Conservation (phyloP, 805 yeast genomes). For the Starmera caribaea region DNA sequence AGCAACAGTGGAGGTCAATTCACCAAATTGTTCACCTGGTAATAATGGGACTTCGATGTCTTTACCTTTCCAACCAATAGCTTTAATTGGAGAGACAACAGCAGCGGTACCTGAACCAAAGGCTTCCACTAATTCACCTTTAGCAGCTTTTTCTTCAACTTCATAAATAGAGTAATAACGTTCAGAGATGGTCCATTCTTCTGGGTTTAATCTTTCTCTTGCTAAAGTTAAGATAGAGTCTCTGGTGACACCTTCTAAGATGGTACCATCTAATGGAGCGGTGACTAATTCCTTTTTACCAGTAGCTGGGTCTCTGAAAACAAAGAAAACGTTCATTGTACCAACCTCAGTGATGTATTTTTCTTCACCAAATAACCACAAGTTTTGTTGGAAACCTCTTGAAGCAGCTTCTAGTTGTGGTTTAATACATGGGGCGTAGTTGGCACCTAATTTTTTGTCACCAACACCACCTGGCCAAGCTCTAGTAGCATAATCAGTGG, state of each 20-base stretch:
- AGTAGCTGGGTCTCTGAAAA: conserved; percentile 58
- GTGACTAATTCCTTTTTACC: conserved; percentile 91
- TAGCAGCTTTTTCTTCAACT: conserved; percentile 63
- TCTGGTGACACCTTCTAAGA: conserved; percentile 94
- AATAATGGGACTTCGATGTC: conserved; percentile 71
- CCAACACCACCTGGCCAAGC: conserved; percentile 99
- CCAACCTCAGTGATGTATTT: conserved; percentile 90
- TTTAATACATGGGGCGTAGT: conserved; percentile 90
- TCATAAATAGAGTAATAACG: conserved; percentile 77
- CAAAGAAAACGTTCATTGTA: conserved; percentile 92
- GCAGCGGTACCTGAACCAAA: conserved; percentile 99
- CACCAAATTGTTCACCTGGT: conserved; percentile 72
- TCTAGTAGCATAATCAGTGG: conserved; percentile 92
- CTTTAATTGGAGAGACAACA: conserved; percentile 86
- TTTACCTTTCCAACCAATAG: conserved; percentile 70
- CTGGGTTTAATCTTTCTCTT: conserved; percentile 60
- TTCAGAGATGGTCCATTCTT: conserved; percentile 78
- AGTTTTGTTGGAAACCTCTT: conserved; percentile 90
- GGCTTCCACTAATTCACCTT: conserved; percentile 86
- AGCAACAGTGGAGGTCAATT: conserved; percentile 66
- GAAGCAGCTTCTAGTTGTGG: conserved; percentile 88
- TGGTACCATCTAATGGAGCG: conserved; percentile 96
- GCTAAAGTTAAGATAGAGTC: conserved; percentile 76
- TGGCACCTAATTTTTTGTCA: conserved; percentile 92
- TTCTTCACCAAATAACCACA: conserved; percentile 93